A percentile compares a stretch with the other conserved stretches of the same genome.
These are phyloP conservation scores for Kurtzmaniella fragi DNA, from an alignment of 805 yeast genomes.

Conservation along the genomic window DNA sequence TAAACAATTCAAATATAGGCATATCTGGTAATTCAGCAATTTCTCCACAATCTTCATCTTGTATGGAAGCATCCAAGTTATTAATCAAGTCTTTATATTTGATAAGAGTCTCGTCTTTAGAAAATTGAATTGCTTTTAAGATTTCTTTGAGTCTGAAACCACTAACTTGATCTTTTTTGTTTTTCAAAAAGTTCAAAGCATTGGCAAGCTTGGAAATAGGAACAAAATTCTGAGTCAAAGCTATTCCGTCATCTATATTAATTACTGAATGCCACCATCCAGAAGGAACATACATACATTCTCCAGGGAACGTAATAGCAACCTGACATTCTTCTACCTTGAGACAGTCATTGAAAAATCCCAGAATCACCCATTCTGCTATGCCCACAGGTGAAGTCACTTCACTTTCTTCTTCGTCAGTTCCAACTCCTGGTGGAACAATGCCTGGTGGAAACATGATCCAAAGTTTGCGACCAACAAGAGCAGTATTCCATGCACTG, in stretches of 20 bases:
- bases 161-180: constrained; percentile 65
- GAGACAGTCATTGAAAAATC: constrained; percentile 69
- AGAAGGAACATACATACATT: constrained; percentile 85
- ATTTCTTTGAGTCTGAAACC: constrained; percentile 68
- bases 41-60: constrained; percentile 65
- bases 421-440: constrained; percentile 81
- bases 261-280: constrained; percentile 98
- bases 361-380: constrained; percentile 86
- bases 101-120: constrained; percentile 11
- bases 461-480: constrained; percentile 79
- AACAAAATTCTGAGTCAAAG: constrained; percentile 85
- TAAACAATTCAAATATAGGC: constrained; percentile 62
- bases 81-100: constrained; percentile 23
- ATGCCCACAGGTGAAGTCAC: constrained; percentile 90
- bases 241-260: constrained; percentile 78
- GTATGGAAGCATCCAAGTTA: constrained; percentile 18
- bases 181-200: constrained; percentile 62
- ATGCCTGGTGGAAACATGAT: constrained; percentile 76
- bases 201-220: constrained; percentile 58
- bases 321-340: constrained; percentile 55
- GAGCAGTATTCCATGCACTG: constrained; percentile 82
- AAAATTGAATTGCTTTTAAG: constrained; percentile 15
- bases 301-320: constrained; percentile 76
- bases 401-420: constrained; percentile 73
- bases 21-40: constrained; percentile 34